Evolutionary conservation across 2,329 filamentous ascomycete genomes (phyloP), one percentile per base, ranked within the genome.

Genomic region (Penicillium sp.): DNA sequence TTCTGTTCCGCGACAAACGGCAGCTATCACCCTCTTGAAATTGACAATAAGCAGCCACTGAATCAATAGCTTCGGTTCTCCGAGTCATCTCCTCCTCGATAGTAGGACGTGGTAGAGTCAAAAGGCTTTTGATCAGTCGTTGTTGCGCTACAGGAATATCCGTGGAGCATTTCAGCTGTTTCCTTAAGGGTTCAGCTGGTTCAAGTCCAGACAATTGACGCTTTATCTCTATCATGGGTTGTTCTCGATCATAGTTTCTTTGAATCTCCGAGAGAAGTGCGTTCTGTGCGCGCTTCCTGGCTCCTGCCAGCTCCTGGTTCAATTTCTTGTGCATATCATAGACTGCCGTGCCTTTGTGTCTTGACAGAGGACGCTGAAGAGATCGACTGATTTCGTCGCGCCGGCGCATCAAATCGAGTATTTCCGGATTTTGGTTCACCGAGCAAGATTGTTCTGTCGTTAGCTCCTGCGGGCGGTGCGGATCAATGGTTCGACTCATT

Each of bases 41-140:
- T 26, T 56, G 51, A 59, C 53, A 65, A 57, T 69, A 69, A 51
- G 57, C 53, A 62, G 61, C 59, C 49, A 69, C 66, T 35, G 57
- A 54, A 64, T 71, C 52, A 48, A 72, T 71, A 46, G 65, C 62
- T 47, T 62, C 58, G 24, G 66, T 71, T 37, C 60, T 58, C 22
- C 59, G 50, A 54, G 7, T 50, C 51, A 65, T 57, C 54, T 67
- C 64, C 39, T 66, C 56, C 49, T 66, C 58, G 26, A 67, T 26
- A n/a, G 58, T 68, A 33, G 56, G 62, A 6, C 63, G 59, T 26
- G 56, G 65, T 29, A 71, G 59, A 27, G 63, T 68, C 24, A 70
- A 62, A 29, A 71, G 53, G 27, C 58, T 64, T 53, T 68, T 58
- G n/a, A 61, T 64, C 39, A 69, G 64, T 53, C 58, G 62, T 57